phyloP scores from a whole-genome alignment of 306 rosid genomes.

The Crotalaria pallida region DNA sequence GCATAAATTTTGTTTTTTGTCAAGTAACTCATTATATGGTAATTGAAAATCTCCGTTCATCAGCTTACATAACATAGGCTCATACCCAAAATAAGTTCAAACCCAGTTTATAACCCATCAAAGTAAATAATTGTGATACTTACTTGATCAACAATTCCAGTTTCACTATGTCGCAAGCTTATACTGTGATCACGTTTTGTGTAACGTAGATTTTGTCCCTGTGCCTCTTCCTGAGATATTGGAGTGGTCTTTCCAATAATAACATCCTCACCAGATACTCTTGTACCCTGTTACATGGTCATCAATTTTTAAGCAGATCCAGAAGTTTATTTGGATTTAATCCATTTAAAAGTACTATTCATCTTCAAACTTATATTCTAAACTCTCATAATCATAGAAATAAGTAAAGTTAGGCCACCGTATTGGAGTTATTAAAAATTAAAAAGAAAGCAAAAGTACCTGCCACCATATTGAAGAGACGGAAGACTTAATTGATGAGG shows the following conservation, averaged over 20 bases:
- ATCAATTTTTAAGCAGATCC: background rate
- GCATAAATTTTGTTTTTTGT: background rate
- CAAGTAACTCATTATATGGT: background rate
- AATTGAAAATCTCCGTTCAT: background rate
- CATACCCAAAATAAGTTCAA: too few relatives aligned
- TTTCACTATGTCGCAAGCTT: conserved; percentile 97
- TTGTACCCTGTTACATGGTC: conserved; percentile 62
- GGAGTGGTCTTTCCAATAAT: conserved; percentile 97
- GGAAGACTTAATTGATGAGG: too few relatives aligned
- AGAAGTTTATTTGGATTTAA: background rate
- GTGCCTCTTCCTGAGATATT: conserved; percentile 78
- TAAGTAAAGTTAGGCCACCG: background rate
- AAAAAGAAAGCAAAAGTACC: conserved; percentile 40
- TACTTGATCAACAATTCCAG: conserved; percentile 97
- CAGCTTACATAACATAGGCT: background rate
- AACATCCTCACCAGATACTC: conserved; percentile 98
- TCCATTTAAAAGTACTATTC: background rate
- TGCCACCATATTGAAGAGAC: conserved; percentile 97
- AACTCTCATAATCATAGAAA: background rate
- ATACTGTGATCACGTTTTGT: conserved; percentile 92
- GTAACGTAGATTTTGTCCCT: conserved; percentile 79
- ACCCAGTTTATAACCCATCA: background rate
- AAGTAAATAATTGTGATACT: conserved; percentile 18
- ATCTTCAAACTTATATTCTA: background rate
- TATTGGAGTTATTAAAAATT: background rate